phyloP scores from a whole-genome alignment of 2,329 filamentous ascomycete species.

The Colletotrichum sp. region DNA sequence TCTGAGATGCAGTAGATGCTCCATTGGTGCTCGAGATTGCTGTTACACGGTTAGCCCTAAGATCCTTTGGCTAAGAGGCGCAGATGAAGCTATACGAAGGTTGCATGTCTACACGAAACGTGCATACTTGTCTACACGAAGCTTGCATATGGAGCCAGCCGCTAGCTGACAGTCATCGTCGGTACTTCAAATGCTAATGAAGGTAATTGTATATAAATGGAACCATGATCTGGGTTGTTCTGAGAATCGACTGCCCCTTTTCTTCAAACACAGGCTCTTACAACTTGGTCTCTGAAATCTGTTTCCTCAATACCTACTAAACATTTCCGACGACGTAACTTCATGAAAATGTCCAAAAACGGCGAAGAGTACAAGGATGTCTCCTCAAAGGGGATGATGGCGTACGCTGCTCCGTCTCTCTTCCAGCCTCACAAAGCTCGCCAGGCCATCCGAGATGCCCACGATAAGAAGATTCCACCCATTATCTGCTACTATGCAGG shows the following conservation, averaged over 20 bases:
- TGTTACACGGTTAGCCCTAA: background rate
- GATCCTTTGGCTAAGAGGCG: background rate
- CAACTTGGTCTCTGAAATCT: background rate
- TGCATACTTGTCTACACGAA: background rate
- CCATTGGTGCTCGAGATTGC: background rate
- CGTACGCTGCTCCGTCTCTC: slow-evolving; percentile 48
- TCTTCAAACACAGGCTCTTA: background rate
- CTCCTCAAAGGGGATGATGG: slow-evolving; percentile 34
- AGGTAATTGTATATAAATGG: background rate
- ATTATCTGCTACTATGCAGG: slow-evolving; percentile 46
- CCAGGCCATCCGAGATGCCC: slow-evolving; percentile 50
- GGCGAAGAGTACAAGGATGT: slow-evolving; percentile 15
- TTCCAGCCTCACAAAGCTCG: slow-evolving; percentile 50
- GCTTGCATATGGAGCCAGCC: background rate
- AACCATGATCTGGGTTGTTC: background rate
- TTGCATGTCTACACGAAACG: background rate
- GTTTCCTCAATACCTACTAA: background rate
- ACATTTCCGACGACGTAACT: background rate
- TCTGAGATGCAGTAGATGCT: background rate
- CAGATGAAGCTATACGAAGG: background rate
- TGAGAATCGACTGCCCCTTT: background rate
- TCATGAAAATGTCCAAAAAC: background rate
- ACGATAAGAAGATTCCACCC: slow-evolving; percentile 48
- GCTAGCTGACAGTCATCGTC: background rate
- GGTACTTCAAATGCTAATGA: background rate